These are phyloP conservation scores for Exophiala oligosperma DNA, from an alignment of 2,329 filamentous ascomycete species.

Conservation along the genomic window DNA sequence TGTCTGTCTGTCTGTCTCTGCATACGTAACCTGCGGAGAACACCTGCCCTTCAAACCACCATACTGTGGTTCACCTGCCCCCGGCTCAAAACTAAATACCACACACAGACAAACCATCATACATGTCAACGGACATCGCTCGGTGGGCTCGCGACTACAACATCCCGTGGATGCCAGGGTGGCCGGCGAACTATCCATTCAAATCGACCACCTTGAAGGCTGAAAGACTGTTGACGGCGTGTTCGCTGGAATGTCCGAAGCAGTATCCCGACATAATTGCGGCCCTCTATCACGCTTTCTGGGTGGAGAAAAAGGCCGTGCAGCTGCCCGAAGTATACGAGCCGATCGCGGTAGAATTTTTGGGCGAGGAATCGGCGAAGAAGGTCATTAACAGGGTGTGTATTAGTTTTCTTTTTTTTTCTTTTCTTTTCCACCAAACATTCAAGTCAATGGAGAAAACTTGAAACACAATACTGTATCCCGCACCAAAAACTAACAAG, in stretches of 20 bases:
- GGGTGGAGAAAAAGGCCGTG: conserved; percentile 45
- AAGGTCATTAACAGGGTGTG: conserved; percentile 44
- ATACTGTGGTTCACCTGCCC: background rate
- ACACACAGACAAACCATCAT: conserved; percentile 57
- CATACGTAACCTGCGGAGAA: too few species aligned
- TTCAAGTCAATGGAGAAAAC: too few species aligned
- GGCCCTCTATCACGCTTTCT: conserved; percentile 53
- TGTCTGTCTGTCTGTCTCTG: background rate
- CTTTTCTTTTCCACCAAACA: too few species aligned
- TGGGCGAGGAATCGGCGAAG: conserved; percentile 46
- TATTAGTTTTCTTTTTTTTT: background rate
- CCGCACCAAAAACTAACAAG: background rate
- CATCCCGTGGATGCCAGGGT: conserved; percentile 54
- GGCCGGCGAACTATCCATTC: conserved; percentile 57
- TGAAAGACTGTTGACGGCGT: conserved; percentile 54
- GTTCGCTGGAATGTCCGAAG: conserved; percentile 43
- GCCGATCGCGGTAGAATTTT: conserved; percentile 41
- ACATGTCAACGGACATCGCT: conserved; percentile 54
- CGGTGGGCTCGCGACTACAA: conserved; percentile 56
- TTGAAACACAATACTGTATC: background rate
- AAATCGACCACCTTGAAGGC: conserved; percentile 46
- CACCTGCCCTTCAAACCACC: background rate
- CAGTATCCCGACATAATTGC: conserved; percentile 44
- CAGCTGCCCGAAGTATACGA: conserved; percentile 22
- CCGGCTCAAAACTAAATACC: background rate